phyloP scores from a whole-genome alignment of 2,329 filamentous ascomycete genomes.

The Sporothrix protearum region DNA sequence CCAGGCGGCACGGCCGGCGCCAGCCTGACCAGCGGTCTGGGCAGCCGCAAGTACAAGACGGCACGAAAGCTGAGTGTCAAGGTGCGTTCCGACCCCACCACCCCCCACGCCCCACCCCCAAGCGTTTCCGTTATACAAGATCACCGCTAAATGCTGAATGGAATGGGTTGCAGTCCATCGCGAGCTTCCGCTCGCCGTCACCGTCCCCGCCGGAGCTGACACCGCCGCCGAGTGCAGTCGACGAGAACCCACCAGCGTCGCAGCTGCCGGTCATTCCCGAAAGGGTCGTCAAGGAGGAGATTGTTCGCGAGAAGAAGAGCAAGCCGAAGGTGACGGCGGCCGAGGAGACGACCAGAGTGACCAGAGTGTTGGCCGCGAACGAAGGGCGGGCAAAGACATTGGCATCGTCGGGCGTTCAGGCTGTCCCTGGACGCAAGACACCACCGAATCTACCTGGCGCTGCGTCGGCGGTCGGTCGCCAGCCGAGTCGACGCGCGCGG shows the following conservation, averaged over 20 bases:
- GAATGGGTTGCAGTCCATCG: conserved; percentile 24
- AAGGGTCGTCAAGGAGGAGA: too few species aligned
- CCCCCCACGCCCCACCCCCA: too few species aligned
- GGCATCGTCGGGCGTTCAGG: neutral
- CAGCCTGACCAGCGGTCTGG: conserved; percentile 6
- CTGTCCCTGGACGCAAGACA: neutral
- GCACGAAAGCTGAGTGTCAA: conserved; percentile 39
- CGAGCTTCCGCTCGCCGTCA: conserved; percentile 23
- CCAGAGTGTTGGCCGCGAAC: too few species aligned
- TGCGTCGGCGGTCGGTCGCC: neutral
- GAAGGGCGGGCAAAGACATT: neutral
- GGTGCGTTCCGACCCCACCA: conserved; percentile 28
- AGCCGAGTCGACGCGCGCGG: conserved; percentile 25
- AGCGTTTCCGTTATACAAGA: neutral
- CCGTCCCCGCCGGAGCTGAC: neutral
- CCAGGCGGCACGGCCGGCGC: conserved; percentile 3
- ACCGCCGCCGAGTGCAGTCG: neutral
- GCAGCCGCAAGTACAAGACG: conserved; percentile 28
- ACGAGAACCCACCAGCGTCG: neutral
- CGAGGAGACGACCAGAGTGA: neutral
- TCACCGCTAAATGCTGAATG: neutral
- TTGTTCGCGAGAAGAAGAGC: neutral
- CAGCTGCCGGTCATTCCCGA: conserved; percentile 23
- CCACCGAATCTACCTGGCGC: neutral
- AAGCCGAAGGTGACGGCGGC: neutral